Base-by-base conservation (phyloP, 2,329 filamentous ascomycete genomes). In the Kalmusia sp. region DNA sequence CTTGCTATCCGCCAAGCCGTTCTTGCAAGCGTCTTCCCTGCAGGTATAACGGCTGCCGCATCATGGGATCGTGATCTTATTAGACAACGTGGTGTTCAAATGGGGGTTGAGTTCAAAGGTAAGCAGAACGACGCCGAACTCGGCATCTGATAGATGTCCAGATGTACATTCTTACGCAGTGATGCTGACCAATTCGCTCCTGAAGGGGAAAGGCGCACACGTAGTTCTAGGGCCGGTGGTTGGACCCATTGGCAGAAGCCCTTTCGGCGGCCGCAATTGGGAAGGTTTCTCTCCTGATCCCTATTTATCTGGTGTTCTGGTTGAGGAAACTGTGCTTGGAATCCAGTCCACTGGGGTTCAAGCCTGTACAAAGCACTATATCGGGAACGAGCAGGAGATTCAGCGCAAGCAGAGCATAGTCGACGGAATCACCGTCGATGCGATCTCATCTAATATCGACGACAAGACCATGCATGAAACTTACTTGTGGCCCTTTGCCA, bases 401-500 rank as follows among this genome's bases (percentile, higher is more conserved):
- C 68, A 69, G 61, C 69, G 63, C 35, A 68, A 69, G 60, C 75
- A 22, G 47, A 60, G 21, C 48, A 54, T 14, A 51, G 74, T 62
- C 1, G 71, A 64, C 58, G 73, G 61, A 65, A 77, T 61, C 63
- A 79, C 70, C 9, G 69, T 81, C 77, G 82, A 87, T 54, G 81
- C 85, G 3, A 73, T 83, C 4, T 86, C 82, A 0, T 79, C 84
- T 14, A 88, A 88, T 59, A 75, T 88, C 1, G 82, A 64, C 52
- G 87, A 89, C 63, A 81, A 82, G 59, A 86, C 85, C 0, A 77
- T 89, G 51, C 85, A 88, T 24, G 87, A 89, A 66, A 77, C 83
- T n/a, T 89, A 89, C 50, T 76, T 86, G 1, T 89, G 85, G 81
- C 86, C 87, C 0, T 90, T 89, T 54, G 80, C 84, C 55, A 84